Percentiles rank a stretch among this genome's conserved stretches.
Evolutionary conservation across 1,139 yeast genomes (phyloP).

Genomic region (Neolecta irregularis): DNA sequence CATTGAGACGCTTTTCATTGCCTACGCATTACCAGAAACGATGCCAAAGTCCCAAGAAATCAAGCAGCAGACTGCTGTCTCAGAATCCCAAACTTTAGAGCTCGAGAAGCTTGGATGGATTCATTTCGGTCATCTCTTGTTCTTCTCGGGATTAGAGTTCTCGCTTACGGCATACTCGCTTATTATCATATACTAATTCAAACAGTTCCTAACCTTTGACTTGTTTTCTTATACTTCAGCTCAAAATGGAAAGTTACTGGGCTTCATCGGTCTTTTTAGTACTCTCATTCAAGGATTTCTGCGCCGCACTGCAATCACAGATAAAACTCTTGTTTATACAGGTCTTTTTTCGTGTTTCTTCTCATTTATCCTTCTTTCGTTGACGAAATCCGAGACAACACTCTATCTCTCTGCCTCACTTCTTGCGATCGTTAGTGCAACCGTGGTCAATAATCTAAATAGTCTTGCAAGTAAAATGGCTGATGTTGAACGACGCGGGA

Average conservation of each 20-base stretch:
- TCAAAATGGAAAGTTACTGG: conserved; percentile 7
- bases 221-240: conserved; percentile 9
- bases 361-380: conserved; percentile 7
- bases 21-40: conserved; percentile 8
- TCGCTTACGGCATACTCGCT: too few species aligned
- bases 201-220: conserved; percentile 10
- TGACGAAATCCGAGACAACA: conserved; percentile 5
- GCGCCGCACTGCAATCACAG: conserved; percentile 7
- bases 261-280: conserved; percentile 10
- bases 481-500: conserved; percentile 5
- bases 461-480: conserved; percentile 8
- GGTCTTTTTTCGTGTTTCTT: conserved; percentile 7
- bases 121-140: conserved; percentile 9
- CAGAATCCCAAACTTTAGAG: conserved; percentile 3
- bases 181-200: too few species aligned
- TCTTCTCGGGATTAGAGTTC: conserved; percentile 11
- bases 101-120: conserved; percentile 5
- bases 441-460: conserved; percentile 9
- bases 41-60: background rate
- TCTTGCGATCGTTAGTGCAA: conserved; percentile 10
- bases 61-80: conserved; percentile 2
- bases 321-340: conserved; percentile 4
- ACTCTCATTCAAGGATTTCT: conserved; percentile 9
- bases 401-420: conserved; percentile 9
- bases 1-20: conserved; percentile 7